phyloP scores from a whole-genome alignment of 179 eudicot species.

The Corrigiola litoralis region DNA sequence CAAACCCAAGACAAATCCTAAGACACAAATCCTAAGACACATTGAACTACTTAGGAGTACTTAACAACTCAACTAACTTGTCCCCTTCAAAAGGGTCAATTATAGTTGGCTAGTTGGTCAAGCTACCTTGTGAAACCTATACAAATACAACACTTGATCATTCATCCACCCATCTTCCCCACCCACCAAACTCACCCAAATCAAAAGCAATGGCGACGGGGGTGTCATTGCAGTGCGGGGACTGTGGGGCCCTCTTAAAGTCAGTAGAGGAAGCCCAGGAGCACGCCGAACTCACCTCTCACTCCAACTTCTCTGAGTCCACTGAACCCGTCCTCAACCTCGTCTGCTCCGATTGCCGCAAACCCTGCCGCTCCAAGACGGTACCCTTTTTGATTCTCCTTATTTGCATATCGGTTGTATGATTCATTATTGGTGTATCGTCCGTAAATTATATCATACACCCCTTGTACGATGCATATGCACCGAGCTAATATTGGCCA shows the following conservation, averaged over 20 bases:
- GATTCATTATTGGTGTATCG: neutral
- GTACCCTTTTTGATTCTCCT: constrained; percentile 22
- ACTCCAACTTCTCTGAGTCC: constrained; percentile 79
- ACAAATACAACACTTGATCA: neutral
- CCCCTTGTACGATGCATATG: no score
- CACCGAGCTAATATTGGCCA: no score
- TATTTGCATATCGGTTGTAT: neutral
- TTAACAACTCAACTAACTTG: no score
- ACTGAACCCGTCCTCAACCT: constrained; percentile 90
- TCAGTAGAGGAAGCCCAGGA: constrained; percentile 90
- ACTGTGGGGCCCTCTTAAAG: constrained; percentile 68
- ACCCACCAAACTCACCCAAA: neutral
- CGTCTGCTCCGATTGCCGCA: constrained; percentile 72
- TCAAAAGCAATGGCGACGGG: constrained; percentile 80
- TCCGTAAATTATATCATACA: no score
- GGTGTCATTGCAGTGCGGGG: constrained; percentile 80
- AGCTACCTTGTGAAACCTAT: neutral
- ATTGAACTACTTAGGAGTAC: no score
- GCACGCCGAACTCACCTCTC: constrained; percentile 87
- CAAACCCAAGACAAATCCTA: no score
- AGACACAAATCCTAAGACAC: no score
- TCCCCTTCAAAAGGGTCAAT: no score
- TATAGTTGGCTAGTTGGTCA: neutral
- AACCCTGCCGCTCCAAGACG: constrained; percentile 97
- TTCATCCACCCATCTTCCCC: no score